Evolutionary conservation across 2,329 filamentous ascomycete species (phyloP).

Genomic region (Penicillium frequentans): DNA sequence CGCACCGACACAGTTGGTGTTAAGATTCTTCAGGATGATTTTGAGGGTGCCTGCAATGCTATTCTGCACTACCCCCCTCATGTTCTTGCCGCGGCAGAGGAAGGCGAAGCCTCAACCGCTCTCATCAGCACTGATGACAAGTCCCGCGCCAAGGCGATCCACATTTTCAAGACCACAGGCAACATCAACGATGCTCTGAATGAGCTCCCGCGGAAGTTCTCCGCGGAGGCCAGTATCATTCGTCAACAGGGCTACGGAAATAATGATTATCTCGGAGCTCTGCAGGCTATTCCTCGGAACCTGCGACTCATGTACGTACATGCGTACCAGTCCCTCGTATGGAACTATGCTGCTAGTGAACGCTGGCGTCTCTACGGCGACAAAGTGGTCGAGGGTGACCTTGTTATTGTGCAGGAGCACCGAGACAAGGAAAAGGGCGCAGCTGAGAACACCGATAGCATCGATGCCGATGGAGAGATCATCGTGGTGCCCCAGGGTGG

Average conservation of each 20-base stretch:
- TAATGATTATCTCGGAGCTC: conserved; percentile 76
- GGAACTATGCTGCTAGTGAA: conserved; percentile 82
- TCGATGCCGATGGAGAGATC: conserved; percentile 64
- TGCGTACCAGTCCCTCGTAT: conserved; percentile 91
- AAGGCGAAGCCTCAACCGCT: conserved; percentile 42
- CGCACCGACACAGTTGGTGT: conserved; percentile 84
- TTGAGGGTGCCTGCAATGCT: conserved; percentile 73
- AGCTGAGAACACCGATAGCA: conserved; percentile 35
- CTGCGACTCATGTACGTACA: conserved; percentile 94
- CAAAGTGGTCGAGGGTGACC: conserved; percentile 78
- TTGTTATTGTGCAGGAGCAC: conserved; percentile 68
- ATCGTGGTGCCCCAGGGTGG: conserved; percentile 61
- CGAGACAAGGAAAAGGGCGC: conserved; percentile 43
- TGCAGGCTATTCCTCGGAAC: conserved; percentile 76
- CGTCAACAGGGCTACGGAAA: conserved; percentile 63
- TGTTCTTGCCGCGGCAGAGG: conserved; percentile 58
- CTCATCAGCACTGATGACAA: conserved; percentile 72
- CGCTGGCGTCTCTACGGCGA: conserved; percentile 75
- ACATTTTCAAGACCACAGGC: conserved; percentile 66
- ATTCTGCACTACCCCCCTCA: conserved; percentile 72
- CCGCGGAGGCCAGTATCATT: conserved; percentile 76
- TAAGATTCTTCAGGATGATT: conserved; percentile 78
- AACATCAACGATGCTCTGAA: conserved; percentile 62
- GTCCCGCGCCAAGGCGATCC: conserved; percentile 74
- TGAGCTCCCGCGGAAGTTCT: conserved; percentile 75